phyloP scores from a whole-genome alignment of 371 early-diverging fungal genomes.

The Sporodiniella umbellata region DNA sequence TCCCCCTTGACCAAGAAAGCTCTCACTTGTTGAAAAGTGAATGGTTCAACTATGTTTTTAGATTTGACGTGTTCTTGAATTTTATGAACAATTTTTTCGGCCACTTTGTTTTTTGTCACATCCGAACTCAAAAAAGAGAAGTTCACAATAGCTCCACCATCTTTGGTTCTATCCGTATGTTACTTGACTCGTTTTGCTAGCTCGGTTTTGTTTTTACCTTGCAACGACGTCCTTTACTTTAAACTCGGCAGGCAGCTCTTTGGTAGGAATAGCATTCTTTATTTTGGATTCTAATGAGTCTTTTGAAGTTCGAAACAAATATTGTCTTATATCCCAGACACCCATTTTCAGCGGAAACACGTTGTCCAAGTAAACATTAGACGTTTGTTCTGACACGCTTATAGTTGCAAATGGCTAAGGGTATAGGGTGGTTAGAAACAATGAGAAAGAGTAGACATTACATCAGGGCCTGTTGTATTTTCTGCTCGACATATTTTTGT shows the following conservation, averaged over 20 bases:
- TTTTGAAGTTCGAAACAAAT: conserved; percentile 29
- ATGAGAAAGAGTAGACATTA: neutral
- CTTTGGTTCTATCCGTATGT: conserved; percentile 48
- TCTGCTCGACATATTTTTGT: neutral
- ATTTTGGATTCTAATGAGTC: conserved; percentile 28
- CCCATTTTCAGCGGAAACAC: conserved; percentile 40
- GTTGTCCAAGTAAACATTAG: conserved; percentile 43
- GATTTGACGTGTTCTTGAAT: conserved; percentile 34
- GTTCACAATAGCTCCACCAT: conserved; percentile 46
- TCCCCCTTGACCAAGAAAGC: conserved; percentile 69
- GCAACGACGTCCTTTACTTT: conserved; percentile 26
- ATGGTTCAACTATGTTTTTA: conserved; percentile 51
- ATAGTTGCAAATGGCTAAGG: neutral
- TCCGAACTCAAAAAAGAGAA: conserved; percentile 34
- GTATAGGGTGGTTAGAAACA: neutral
- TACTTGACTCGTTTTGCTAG: too few relatives aligned
- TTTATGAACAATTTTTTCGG: conserved; percentile 30
- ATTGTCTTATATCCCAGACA: conserved; percentile 38
- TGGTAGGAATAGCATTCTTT: conserved; percentile 23
- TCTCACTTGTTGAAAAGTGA: conserved; percentile 58
- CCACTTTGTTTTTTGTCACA: conserved; percentile 17
- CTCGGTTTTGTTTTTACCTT: conserved; percentile 26
- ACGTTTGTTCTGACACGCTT: conserved; percentile 22
- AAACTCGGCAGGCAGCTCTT: conserved; percentile 32
- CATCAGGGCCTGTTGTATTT: neutral